A percentile compares a stretch with the other conserved stretches of the same genome.
These are phyloP conservation scores for Cladosporium sp. DNA, from an alignment of 2,329 filamentous ascomycete species.

Conservation along the genomic window DNA sequence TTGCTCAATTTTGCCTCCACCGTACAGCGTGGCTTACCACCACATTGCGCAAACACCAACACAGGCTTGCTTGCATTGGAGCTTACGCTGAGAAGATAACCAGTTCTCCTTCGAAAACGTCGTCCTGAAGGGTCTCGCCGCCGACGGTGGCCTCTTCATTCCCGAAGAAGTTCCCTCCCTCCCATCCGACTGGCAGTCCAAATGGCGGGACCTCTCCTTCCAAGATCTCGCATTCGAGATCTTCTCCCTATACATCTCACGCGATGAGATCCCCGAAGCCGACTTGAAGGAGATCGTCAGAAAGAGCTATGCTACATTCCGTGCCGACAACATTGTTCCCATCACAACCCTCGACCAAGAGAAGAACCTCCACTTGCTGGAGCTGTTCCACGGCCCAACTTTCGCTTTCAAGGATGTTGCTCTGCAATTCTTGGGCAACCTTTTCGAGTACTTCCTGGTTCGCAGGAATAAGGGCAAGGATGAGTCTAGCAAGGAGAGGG, in stretches of 20 bases:
- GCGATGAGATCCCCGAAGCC: conserved; percentile 73
- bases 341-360: conserved; percentile 71
- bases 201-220: conserved; percentile 78
- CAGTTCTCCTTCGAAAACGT: conserved; percentile 89
- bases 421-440: conserved; percentile 90
- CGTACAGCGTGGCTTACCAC: background rate
- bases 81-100: conserved; percentile 34
- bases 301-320: conserved; percentile 87
- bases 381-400: conserved; percentile 94
- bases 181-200: conserved; percentile 62
- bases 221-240: conserved; percentile 80
- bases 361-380: conserved; percentile 78
- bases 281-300: conserved; percentile 83
- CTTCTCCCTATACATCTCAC: conserved; percentile 83
- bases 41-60: background rate
- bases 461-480: conserved; percentile 70
- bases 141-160: conserved; percentile 86
- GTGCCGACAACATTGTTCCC: conserved; percentile 74
- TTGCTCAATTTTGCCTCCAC: conserved; percentile 16
- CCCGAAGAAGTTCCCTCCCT: conserved; percentile 75
- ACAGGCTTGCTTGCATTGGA: conserved; percentile 21
- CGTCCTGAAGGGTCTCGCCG: conserved; percentile 83
- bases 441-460: conserved; percentile 86
- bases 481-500: conserved; percentile 59
- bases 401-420: conserved; percentile 96